Evolutionary conservation across 177 flowering plant genomes (phyloP).

Genomic region (Vitis hybrid): DNA sequence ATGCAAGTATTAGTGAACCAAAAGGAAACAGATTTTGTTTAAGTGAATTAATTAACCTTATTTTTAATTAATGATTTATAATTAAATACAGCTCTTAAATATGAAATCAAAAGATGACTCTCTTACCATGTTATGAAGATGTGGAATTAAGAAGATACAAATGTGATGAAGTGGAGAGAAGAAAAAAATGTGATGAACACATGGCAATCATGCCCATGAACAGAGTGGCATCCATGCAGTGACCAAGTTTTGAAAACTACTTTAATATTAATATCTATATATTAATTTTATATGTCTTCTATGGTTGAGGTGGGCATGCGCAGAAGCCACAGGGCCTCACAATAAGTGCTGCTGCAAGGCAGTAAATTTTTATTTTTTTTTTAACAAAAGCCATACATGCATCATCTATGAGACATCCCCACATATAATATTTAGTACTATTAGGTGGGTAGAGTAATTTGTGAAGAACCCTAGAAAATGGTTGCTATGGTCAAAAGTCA

Average conservation of each 20-base stretch:
- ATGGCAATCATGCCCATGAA: conserved; percentile 7
- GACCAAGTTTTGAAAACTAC: not conserved
- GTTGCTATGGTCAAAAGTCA: conserved; percentile 27
- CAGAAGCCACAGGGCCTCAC: not conserved
- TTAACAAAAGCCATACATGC: no score
- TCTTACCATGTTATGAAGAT: no score
- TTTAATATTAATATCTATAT: not conserved
- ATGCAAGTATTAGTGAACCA: no score
- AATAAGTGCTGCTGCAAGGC: not conserved
- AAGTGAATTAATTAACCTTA: no score
- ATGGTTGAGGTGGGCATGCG: not conserved
- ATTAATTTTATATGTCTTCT: not conserved
- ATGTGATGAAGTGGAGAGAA: not conserved
- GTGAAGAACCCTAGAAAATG: conserved; percentile 11
- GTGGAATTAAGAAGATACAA: not conserved
- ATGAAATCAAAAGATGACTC: no score
- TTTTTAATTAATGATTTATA: no score
- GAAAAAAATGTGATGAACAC: conserved; percentile 20
- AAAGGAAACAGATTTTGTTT: no score
- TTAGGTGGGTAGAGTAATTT: not conserved
- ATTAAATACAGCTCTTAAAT: no score
- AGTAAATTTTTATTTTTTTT: not conserved
- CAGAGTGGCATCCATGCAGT: not conserved
- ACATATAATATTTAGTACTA: not conserved
- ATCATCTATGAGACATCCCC: not conserved